Base-by-base conservation (phyloP, 179 eudicot species). In the Silene vulgaris region DNA sequence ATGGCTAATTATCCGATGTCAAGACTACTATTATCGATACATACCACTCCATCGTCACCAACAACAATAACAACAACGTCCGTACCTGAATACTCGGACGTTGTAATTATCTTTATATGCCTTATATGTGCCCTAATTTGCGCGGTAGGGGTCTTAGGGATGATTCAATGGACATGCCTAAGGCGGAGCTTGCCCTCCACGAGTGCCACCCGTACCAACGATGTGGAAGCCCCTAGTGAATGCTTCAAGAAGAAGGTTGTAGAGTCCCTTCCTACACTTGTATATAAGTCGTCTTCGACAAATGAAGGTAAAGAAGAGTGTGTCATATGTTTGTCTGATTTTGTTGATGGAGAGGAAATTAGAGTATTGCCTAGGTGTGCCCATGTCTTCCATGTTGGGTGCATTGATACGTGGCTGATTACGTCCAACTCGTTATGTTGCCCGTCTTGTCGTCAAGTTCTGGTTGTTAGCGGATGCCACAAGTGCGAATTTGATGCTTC, bases 291-390 rank as follows among this genome's bases (percentile, higher is more conserved):
- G 48, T 69, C 71, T 37, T 56, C 5, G 12, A 14, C 13, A 17
- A 64, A 8, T 35, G 50, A 19, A n/a, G 54, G 20, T 54, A 71
- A 17, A 45, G 72, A 71, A 29, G 82, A 80, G 72, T 75, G 79
- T 57, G 76, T 75, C 35, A 76, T 72, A 57, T 80, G 83, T 43
- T 76, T 80, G 77, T 65, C 65, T 1, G 83, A 66, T 30, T 80
- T 76, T 45, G 57, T 37, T 7, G 80, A 80, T 43, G 83, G 82
- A 20, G 82, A 80, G 26, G 67, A 75, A 60, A 64, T 80, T 14
- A 70, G 76, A 50, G 76, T 71, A 7, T 75, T 80, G 40, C 79
- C 76, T 0, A 54, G 62, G 69, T 80, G 82, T 71, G 13, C 14
- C 26, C 82, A 80, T 17, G 73, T 71, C 3, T 80, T 80, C 28